These are phyloP conservation scores for Pseudogymnoascus sp. DNA, from an alignment of 2,329 filamentous ascomycete species.

Conservation along the genomic window DNA sequence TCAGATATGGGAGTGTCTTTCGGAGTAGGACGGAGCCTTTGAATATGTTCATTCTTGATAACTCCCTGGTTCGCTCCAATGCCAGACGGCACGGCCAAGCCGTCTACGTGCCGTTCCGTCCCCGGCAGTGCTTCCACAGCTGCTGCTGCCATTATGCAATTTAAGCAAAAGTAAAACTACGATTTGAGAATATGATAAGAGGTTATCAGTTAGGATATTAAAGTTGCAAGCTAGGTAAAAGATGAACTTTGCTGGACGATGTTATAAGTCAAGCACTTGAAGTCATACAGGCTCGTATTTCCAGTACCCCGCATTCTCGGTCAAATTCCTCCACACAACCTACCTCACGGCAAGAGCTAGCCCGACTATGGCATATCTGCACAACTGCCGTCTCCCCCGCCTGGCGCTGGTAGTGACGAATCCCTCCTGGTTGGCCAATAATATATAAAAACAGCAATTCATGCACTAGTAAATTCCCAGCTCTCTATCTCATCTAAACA, in stretches of 20 bases:
- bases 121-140: not conserved
- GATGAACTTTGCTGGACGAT: not conserved
- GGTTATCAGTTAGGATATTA: not conserved
- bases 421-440: not conserved
- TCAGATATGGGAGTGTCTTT: not conserved
- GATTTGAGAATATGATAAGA: not conserved
- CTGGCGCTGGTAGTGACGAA: not conserved
- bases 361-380: not conserved
- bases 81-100: not conserved
- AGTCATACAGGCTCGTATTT: not conserved
- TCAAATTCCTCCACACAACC: not conserved
- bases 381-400: not conserved
- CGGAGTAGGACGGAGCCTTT: not conserved
- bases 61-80: conserved; percentile 2
- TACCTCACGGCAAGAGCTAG: not conserved
- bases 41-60: not conserved
- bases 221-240: not conserved
- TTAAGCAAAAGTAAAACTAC: not conserved
- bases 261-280: not conserved
- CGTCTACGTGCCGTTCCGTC: not conserved
- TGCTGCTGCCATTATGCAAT: not conserved
- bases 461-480: not conserved
- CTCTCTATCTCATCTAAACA: conserved; percentile 6
- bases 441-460: not conserved
- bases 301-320: not conserved